These are phyloP conservation scores for Hamamelis virginiana DNA, from an alignment of 164 flowering plant genomes.

Conservation along the genomic window DNA sequence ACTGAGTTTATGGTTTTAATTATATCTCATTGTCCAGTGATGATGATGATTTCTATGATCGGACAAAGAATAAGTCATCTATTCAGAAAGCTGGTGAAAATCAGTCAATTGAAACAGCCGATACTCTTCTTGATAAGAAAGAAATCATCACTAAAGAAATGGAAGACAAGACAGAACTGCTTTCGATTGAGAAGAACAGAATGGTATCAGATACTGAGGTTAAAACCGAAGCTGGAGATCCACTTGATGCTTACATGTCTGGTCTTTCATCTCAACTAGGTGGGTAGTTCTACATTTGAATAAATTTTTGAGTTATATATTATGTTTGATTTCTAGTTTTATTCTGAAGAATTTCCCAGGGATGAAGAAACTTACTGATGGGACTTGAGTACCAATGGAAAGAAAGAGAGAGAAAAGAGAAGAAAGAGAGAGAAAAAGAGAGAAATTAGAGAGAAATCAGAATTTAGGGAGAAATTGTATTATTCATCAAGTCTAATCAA, in stretches of 20 bases:
- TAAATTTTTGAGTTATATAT: background rate
- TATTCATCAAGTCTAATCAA: no score
- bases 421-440: no score
- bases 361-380: background rate
- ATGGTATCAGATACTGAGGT: constrained; percentile 32
- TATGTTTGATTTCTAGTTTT: background rate
- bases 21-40: constrained; percentile 52
- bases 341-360: background rate
- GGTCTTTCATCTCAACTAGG: constrained; percentile 89
- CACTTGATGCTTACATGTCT: constrained; percentile 94
- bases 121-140: constrained; percentile 89
- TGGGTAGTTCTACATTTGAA: constrained; percentile 17
- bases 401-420: no score
- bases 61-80: constrained; percentile 66
- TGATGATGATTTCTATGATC: constrained; percentile 97
- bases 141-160: constrained; percentile 69
- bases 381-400: no score
- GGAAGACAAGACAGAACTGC: constrained; percentile 49
- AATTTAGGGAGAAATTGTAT: no score
- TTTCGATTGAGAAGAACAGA: constrained; percentile 53
- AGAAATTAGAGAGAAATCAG: no score
- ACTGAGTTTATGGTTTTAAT: background rate
- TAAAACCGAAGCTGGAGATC: constrained; percentile 59
- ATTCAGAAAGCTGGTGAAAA: constrained; percentile 44
- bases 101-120: constrained; percentile 81